Percentiles rank a stretch among this genome's conserved stretches.
Conservation (phyloP, 352 stramenopile species). For the Globisporangium barbulae region DNA sequence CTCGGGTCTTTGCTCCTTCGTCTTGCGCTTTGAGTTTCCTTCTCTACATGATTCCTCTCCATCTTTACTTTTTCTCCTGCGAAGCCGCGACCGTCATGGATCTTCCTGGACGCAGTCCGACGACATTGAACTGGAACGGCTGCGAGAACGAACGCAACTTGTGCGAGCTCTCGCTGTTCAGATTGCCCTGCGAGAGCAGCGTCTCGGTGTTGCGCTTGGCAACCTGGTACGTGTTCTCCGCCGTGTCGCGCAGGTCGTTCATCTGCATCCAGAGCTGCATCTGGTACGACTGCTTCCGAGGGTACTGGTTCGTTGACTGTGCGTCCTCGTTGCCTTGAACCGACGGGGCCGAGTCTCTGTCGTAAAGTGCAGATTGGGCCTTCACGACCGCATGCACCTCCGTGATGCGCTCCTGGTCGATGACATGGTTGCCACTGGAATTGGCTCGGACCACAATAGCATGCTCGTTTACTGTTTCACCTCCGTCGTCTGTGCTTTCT, state of each 20-base stretch:
- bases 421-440: background rate
- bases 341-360: conserved; percentile 1
- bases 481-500: conserved; percentile 17
- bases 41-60: background rate
- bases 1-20: background rate
- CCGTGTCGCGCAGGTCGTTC: conserved; percentile 60
- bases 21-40: background rate
- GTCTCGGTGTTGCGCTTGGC: conserved; percentile 52
- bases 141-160: conserved; percentile 18
- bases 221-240: conserved; percentile 66
- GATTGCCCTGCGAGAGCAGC: conserved; percentile 26
- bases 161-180: conserved; percentile 3
- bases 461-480: background rate
- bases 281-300: conserved; percentile 47
- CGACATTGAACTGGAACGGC: conserved; percentile 22
- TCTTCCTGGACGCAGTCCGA: conserved; percentile 10
- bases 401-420: conserved; percentile 11
- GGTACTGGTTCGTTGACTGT: conserved; percentile 2
- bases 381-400: conserved; percentile 15
- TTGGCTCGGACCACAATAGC: background rate
- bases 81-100: conserved; percentile 10
- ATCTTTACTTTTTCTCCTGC: background rate
- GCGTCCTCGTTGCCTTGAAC: conserved; percentile 3
- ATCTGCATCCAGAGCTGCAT: conserved; percentile 72
- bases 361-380: conserved; percentile 10